Evolutionary conservation across 371 early-diverging fungal species (phyloP).

Genomic region (Nematocida sp.): DNA sequence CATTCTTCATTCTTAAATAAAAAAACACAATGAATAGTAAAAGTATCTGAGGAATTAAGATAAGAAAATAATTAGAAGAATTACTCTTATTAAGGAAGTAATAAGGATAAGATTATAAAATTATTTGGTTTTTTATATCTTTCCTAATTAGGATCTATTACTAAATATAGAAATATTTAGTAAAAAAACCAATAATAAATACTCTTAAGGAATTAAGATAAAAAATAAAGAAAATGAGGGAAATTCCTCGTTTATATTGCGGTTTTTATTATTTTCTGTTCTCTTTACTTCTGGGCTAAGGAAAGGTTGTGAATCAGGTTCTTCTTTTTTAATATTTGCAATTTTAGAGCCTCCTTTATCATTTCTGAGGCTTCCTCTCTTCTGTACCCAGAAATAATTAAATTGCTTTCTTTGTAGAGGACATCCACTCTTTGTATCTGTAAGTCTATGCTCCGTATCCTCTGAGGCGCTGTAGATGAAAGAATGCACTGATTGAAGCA

Average conservation of each 20-base stretch:
- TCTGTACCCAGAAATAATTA: conserved; percentile 5
- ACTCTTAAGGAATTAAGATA: too few species aligned
- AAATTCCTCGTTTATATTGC: too few species aligned
- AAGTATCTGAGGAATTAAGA: too few species aligned
- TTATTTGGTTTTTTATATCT: too few species aligned
- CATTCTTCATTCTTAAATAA: conserved; percentile 37
- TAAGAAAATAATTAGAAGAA: conserved; percentile 27
- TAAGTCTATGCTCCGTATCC: conserved; percentile 3
- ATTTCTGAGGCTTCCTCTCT: conserved; percentile 25
- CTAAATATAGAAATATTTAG: too few species aligned
- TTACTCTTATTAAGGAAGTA: background rate
- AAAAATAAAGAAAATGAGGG: too few species aligned
- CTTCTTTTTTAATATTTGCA: conserved; percentile 42
- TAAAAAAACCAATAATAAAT: too few species aligned
- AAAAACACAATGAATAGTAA: background rate
- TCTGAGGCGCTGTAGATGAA: conserved; percentile 3
- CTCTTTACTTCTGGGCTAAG: too few species aligned
- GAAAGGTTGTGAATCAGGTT: conserved; percentile 19
- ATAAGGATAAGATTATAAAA: too few species aligned
- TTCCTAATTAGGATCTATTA: too few species aligned
- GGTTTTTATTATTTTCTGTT: too few species aligned
- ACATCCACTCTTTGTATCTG: conserved; percentile 26
- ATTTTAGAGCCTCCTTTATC: background rate
- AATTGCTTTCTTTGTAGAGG: conserved; percentile 38
- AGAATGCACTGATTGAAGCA: conserved; percentile 6